These are phyloP conservation scores for Exophiala spinifera DNA, from an alignment of 2,329 filamentous ascomycete genomes.

Conservation along the genomic window DNA sequence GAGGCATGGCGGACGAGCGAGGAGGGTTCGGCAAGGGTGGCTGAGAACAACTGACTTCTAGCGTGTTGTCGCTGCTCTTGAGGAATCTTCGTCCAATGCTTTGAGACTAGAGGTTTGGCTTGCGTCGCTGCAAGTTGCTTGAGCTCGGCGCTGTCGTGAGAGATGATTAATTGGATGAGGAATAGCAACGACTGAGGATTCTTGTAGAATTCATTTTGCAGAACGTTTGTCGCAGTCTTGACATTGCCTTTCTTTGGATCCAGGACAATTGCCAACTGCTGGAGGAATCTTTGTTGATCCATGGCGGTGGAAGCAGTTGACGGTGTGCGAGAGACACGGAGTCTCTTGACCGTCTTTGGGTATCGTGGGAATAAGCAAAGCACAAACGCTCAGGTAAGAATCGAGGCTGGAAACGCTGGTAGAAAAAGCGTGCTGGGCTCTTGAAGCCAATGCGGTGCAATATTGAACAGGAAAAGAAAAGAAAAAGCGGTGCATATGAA, in stretches of 20 bases:
- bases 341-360: neutral
- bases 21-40: slow-evolving; percentile 75
- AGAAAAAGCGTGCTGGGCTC: neutral
- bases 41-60: slow-evolving; percentile 77
- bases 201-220: slow-evolving; percentile 92
- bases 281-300: slow-evolving; percentile 79
- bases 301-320: slow-evolving; percentile 45
- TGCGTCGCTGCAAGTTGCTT: slow-evolving; percentile 92
- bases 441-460: neutral
- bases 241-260: slow-evolving; percentile 77
- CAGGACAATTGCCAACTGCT: slow-evolving; percentile 82
- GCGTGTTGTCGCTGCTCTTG: slow-evolving; percentile 75
- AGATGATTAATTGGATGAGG: slow-evolving; percentile 83
- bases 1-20: slow-evolving; percentile 78
- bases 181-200: slow-evolving; percentile 78
- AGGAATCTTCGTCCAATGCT: slow-evolving; percentile 77
- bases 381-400: neutral
- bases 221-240: slow-evolving; percentile 82
- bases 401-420: neutral
- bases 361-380: no score
- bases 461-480: neutral
- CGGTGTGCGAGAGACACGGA: neutral
- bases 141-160: slow-evolving; percentile 67
- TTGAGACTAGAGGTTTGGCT: slow-evolving; percentile 74
- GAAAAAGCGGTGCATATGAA: no score